Evolutionary conservation across 2,329 filamentous ascomycete species (phyloP), one percentile per base, ranked within the genome.

Genomic region (Aureobasidium sp.): DNA sequence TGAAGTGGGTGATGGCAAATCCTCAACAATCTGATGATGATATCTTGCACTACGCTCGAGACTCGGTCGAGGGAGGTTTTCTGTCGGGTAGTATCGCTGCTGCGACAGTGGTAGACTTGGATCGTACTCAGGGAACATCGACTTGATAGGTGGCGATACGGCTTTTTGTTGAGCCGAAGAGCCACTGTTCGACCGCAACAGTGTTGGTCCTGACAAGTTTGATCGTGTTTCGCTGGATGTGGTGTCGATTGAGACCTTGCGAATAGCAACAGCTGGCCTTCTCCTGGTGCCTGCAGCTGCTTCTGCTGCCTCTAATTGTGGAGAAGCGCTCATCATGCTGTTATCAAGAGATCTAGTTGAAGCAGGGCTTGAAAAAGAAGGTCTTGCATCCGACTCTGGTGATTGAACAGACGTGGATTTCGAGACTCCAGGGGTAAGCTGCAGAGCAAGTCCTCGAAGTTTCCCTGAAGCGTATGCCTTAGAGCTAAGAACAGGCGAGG

Each of bases 121-220:
- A 69, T 92, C 86, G 70, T 91, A 92, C 34, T 82, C 81, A 8
- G 89, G 89, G 68, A 92, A 92, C 68, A 92, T 91, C 27, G 88
- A 92, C 36, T 83, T 82, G 68, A 89, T 80, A 0, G 81, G 76
- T 6, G 75, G 73, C 64, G 75, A 75, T 63, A 44, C 43, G 39
- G 44, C 24, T 48, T 63, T 39, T 24, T 27, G 39, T 36, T 48
- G 8, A 8, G 64, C 39, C 13, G 62, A 63, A 0, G 60, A 44
- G 17, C 46, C 44, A 44, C 63, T 65, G 8, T 65, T 59, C 3
- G 55, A 39, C 5, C 63, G 61, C n/a, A 61, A 56, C 13, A 63
- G 50, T 7, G 61, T 63, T n/a, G 63, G 50, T 24, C 61, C 59
- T 20, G 61, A 61, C 5, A 59, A 34, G 56, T 56, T 24, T 4